These are phyloP conservation scores for Cenchrus purpureus DNA, from an alignment of 176 grass and related monocot genomes.

Conservation along the genomic window DNA sequence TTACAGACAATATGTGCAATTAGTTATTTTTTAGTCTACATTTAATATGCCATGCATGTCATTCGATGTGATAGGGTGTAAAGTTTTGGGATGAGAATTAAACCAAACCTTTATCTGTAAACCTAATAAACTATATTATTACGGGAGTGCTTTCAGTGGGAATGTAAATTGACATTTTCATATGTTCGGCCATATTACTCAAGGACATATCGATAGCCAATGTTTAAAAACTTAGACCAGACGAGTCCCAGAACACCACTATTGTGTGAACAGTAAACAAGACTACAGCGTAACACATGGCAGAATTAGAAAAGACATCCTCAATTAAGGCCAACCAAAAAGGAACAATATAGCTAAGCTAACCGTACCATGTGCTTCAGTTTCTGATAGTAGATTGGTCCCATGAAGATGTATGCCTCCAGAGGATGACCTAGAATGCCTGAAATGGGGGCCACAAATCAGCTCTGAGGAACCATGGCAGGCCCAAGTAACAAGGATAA, in stretches of 20 bases:
- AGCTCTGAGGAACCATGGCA: conserved; percentile 9
- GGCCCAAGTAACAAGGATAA: background rate
- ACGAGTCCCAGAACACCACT: conserved; percentile 1
- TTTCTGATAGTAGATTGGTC: conserved; percentile 97
- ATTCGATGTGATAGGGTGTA: too few relatives aligned
- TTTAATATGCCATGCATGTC: too few relatives aligned
- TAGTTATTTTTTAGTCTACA: too few relatives aligned
- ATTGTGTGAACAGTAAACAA: background rate
- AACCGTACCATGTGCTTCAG: conserved; percentile 93
- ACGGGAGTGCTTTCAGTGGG: background rate
- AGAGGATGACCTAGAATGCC: conserved; percentile 89
- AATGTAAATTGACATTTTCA: background rate
- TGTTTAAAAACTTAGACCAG: background rate
- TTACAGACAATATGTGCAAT: too few relatives aligned
- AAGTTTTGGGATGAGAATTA: too few relatives aligned
- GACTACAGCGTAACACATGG: background rate
- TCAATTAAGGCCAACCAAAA: conserved; percentile 11
- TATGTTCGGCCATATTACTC: background rate
- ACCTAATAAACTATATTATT: background rate
- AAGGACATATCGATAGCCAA: background rate
- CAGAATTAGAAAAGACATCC: background rate
- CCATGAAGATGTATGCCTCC: conserved; percentile 97
- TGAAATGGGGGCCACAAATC: conserved; percentile 43
- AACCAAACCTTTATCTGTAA: background rate
- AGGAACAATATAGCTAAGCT: conserved; percentile 5